Percentiles rank a stretch among this genome's conserved stretches.
These are phyloP conservation scores for Candida tropicalis DNA, from an alignment of 1,139 yeast species.

Conservation along the genomic window DNA sequence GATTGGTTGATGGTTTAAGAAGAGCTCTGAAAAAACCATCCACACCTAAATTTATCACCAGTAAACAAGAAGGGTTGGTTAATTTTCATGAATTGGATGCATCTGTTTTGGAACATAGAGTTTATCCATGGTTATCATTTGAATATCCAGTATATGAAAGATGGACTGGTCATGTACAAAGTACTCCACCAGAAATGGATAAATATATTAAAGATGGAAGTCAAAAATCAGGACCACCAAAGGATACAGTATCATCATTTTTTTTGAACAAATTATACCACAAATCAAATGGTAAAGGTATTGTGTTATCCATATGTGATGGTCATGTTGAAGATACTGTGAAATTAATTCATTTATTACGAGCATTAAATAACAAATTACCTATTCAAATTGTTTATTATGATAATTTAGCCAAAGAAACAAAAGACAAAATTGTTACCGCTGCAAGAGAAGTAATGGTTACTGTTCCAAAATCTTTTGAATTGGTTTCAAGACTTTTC, in stretches of 20 bases:
- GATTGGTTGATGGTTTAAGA: constrained; percentile 9
- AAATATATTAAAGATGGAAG: constrained; percentile 20
- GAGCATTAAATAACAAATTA: constrained; percentile 32
- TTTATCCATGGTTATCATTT: constrained; percentile 50
- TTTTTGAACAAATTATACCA: constrained; percentile 30
- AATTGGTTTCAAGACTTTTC: constrained; percentile 23
- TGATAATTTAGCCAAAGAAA: constrained; percentile 24
- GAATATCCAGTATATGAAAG: constrained; percentile 47
- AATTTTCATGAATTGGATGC: constrained; percentile 17
- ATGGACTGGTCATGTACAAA: constrained; percentile 45
- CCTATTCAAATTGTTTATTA: constrained; percentile 41
- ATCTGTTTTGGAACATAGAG: constrained; percentile 36
- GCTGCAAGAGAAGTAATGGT: constrained; percentile 28
- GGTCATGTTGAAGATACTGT: constrained; percentile 30
- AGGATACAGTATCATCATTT: constrained; percentile 7
- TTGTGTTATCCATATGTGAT: constrained; percentile 40
- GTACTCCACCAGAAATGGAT: constrained; percentile 41
- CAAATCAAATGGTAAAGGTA: constrained; percentile 35
- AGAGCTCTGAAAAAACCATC: constrained; percentile 6
- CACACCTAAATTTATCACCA: constrained; percentile 9
- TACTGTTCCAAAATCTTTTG: constrained; percentile 28
- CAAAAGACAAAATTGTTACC: constrained; percentile 26
- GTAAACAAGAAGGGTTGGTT: constrained; percentile 17
- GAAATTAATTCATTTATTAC: constrained; percentile 31
- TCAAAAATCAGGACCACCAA: constrained; percentile 15